Conservation (phyloP, 345 rosid species). For the Garcia nutans region DNA sequence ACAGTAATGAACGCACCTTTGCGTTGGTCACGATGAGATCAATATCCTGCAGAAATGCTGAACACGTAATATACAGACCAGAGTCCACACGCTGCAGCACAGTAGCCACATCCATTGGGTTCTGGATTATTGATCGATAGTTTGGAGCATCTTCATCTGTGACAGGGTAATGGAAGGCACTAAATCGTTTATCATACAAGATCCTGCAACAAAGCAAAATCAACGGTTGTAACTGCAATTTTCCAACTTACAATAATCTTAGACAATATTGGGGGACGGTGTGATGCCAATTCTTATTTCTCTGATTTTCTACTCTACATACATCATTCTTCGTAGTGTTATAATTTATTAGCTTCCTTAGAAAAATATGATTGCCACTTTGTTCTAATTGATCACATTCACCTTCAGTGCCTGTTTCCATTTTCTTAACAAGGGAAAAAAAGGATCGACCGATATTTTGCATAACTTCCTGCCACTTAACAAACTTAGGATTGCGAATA, state of each 20-base stretch:
- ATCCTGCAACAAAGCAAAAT: constrained; percentile 48
- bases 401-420: background rate
- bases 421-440: background rate
- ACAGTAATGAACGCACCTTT: constrained; percentile 49
- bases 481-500: no score
- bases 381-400: background rate
- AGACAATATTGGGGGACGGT: no score
- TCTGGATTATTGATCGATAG: constrained; percentile 80
- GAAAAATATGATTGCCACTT: background rate
- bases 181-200: constrained; percentile 84
- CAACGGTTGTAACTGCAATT: background rate
- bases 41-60: constrained; percentile 80
- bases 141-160: constrained; percentile 96
- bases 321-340: no score
- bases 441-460: background rate
- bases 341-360: background rate
- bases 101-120: constrained; percentile 94
- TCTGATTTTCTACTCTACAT: background rate
- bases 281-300: no score
- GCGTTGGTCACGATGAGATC: constrained; percentile 93
- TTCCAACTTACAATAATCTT: background rate
- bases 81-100: constrained; percentile 83
- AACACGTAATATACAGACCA: constrained; percentile 81
- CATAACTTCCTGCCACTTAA: background rate
- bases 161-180: constrained; percentile 91